Percentiles rank a stretch among this genome's conserved stretches.
Evolutionary conservation across 2,329 filamentous ascomycete species (phyloP).

Genomic region (Sclerotinia nivalis): DNA sequence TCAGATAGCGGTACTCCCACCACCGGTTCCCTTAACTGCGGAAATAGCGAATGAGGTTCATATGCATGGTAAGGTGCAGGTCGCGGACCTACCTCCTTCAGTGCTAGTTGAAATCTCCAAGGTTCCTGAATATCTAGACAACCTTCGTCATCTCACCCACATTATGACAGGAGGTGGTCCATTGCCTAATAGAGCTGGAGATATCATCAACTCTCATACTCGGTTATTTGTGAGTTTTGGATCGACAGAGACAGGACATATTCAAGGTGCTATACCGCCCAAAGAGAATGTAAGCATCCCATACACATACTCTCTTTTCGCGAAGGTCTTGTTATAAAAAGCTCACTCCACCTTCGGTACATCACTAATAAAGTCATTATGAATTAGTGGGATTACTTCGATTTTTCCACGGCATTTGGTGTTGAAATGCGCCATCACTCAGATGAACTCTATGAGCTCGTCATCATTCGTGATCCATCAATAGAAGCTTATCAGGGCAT

Average conservation of each 20-base stretch:
- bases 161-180: slow-evolving; percentile 10
- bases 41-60: slow-evolving; percentile 1
- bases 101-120: slow-evolving; percentile 18
- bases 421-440: neutral
- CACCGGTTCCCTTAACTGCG: neutral
- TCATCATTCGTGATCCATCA: slow-evolving; percentile 26
- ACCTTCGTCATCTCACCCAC: neutral
- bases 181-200: neutral
- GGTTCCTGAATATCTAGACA: neutral
- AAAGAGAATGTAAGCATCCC: neutral
- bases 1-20: slow-evolving; percentile 4
- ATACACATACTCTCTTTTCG: too few species aligned
- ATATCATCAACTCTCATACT: slow-evolving; percentile 3
- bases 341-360: neutral
- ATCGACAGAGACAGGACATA: slow-evolving; percentile 13
- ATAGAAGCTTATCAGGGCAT: slow-evolving; percentile 34
- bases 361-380: neutral
- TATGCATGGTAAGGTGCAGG: slow-evolving; percentile 9
- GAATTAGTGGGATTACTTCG: slow-evolving; percentile 12
- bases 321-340: neutral
- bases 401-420: slow-evolving; percentile 15
- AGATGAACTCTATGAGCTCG: slow-evolving; percentile 35
- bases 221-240: slow-evolving; percentile 1
- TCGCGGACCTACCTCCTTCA: neutral
- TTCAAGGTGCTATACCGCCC: neutral